Percentiles rank a stretch among this genome's conserved stretches.
These are phyloP conservation scores for Elongisporangium anandrum DNA, from an alignment of 352 stramenopile genomes.

Conservation along the genomic window DNA sequence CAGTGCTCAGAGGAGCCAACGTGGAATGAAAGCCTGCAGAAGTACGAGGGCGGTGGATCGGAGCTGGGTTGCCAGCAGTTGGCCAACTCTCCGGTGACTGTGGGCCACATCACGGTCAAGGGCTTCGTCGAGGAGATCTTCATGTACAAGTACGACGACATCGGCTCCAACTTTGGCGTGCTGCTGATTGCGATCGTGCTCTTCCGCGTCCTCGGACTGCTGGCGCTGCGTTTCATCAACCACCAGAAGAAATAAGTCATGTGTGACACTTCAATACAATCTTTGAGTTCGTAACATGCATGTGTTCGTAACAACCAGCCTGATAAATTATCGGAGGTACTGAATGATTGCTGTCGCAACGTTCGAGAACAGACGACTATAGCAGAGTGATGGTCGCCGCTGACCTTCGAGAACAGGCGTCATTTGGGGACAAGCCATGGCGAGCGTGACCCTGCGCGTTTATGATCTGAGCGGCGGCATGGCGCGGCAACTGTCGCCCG, in stretches of 20 bases:
- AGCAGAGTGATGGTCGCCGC: too few relatives aligned
- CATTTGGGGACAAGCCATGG: slow-evolving; percentile 16
- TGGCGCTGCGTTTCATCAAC: too few relatives aligned
- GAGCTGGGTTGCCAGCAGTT: neutral
- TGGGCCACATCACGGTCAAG: too few relatives aligned
- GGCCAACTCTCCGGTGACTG: neutral
- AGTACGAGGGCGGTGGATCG: slow-evolving; percentile 4
- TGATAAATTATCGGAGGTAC: too few relatives aligned
- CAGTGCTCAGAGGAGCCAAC: slow-evolving; percentile 7
- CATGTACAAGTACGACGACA: neutral
- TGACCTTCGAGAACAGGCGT: too few relatives aligned
- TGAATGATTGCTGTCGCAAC: too few relatives aligned
- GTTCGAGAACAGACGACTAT: too few relatives aligned
- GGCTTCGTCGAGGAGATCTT: slow-evolving; percentile 11
- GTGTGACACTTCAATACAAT: too few relatives aligned
- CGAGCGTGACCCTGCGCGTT: slow-evolving; percentile 85
- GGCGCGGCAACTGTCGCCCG: slow-evolving; percentile 80
- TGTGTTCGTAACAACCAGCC: too few relatives aligned
- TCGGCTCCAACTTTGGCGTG: slow-evolving; percentile 5
- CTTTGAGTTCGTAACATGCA: too few relatives aligned
- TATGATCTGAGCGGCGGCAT: slow-evolving; percentile 96
- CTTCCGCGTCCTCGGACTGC: slow-evolving; percentile 6
- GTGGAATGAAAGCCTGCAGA: slow-evolving; percentile 11
- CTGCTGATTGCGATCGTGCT: slow-evolving; percentile 6
- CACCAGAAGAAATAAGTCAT: slow-evolving; percentile 1